Percentiles rank a stretch among this genome's conserved stretches.
phyloP scores from a whole-genome alignment of 2,329 filamentous ascomycete species.

The Colletotrichum theobromicola region DNA sequence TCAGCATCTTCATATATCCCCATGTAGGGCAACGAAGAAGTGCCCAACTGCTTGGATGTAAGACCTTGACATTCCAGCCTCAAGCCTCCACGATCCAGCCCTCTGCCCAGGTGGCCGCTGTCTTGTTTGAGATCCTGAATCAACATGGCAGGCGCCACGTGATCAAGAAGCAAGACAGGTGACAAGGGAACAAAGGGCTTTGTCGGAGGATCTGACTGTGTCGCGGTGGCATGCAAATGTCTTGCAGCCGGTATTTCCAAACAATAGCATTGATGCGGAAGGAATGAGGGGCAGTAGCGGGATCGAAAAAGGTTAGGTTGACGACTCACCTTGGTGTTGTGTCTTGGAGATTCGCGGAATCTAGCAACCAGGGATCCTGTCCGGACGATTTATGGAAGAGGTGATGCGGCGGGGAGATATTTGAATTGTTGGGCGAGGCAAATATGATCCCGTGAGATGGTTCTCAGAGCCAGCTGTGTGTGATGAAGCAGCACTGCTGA shows the following conservation, averaged over 20 bases:
- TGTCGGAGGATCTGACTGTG: background rate
- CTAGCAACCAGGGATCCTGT: background rate
- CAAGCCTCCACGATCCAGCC: background rate
- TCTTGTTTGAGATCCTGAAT: background rate
- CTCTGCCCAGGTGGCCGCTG: background rate
- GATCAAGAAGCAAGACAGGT: background rate
- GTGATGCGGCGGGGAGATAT: background rate
- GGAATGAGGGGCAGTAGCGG: slow-evolving; percentile 2
- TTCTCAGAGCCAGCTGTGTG: slow-evolving; percentile 24
- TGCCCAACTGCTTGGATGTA: background rate
- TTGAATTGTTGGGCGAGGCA: slow-evolving; percentile 2
- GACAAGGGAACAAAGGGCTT: background rate
- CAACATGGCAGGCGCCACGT: background rate
- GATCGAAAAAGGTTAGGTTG: background rate
- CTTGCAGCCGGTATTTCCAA: background rate
- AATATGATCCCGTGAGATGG: slow-evolving; percentile 14
- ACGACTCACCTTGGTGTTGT: slow-evolving; percentile 13
- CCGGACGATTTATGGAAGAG: background rate
- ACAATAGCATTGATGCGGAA: slow-evolving; percentile 14
- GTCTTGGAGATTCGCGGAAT: slow-evolving; percentile 15
- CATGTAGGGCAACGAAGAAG: background rate
- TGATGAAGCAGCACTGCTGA: slow-evolving; percentile 28
- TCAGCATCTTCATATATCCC: slow-evolving; percentile 2
- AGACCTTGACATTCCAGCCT: background rate
- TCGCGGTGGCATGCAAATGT: slow-evolving; percentile 6